Conservation (phyloP, 1,139 yeast species). For the Nakaseomyces delphensis region DNA sequence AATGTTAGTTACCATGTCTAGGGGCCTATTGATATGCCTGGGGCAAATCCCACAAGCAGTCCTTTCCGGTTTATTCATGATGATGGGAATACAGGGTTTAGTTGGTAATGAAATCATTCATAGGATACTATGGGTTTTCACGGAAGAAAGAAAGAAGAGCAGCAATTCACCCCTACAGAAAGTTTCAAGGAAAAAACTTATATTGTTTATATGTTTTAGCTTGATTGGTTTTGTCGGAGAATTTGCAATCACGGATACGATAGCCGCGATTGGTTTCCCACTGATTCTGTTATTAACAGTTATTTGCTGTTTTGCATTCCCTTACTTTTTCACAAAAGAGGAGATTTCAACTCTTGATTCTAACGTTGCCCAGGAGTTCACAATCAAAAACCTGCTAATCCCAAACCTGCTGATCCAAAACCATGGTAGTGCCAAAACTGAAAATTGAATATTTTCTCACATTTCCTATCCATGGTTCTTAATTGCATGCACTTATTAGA, state of each 20-base stretch:
- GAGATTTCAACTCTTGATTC: slow-evolving; percentile 59
- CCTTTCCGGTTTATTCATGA: slow-evolving; percentile 81
- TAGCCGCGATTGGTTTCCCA: slow-evolving; percentile 93
- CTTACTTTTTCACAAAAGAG: slow-evolving; percentile 49
- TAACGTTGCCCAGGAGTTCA: slow-evolving; percentile 33
- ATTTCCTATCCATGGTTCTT: no score
- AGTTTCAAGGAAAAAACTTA: slow-evolving; percentile 41
- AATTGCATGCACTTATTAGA: no score
- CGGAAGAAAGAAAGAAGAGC: slow-evolving; percentile 41
- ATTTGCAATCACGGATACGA: slow-evolving; percentile 76
- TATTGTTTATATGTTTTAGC: slow-evolving; percentile 52
- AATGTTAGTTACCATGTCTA: slow-evolving; percentile 79
- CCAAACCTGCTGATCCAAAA: slow-evolving; percentile 23
- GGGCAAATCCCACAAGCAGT: slow-evolving; percentile 93
- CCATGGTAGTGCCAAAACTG: slow-evolving; percentile 7
- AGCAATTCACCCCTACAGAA: slow-evolving; percentile 30
- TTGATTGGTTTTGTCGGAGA: slow-evolving; percentile 67
- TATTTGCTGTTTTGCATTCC: slow-evolving; percentile 49
- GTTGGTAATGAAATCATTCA: slow-evolving; percentile 56
- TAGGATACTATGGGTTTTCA: slow-evolving; percentile 52
- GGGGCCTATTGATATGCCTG: slow-evolving; percentile 73
- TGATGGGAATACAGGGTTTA: slow-evolving; percentile 83
- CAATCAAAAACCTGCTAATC: slow-evolving; percentile 31
- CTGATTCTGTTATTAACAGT: slow-evolving; percentile 69
- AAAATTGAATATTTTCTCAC: background rate